A percentile compares a stretch with the other conserved stretches of the same genome.
Evolutionary conservation across 1,139 yeast species (phyloP).

Genomic region (Meyerozyma smithsonii): DNA sequence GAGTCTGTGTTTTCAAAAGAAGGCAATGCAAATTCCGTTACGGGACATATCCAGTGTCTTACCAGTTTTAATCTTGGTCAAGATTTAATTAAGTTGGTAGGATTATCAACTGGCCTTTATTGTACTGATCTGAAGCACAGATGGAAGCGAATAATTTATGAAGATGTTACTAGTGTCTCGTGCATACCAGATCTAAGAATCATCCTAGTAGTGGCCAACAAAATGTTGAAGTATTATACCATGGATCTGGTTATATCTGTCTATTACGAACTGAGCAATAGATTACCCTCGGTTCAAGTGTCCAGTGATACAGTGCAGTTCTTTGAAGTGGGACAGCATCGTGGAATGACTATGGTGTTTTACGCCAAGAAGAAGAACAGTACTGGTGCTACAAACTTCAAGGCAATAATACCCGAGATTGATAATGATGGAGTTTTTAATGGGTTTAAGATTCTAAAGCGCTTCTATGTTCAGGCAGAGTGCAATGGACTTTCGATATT

Average conservation of each 20-base stretch:
- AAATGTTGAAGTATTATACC: conserved; percentile 56
- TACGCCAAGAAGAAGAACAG: conserved; percentile 47
- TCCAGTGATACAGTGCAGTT: conserved; percentile 34
- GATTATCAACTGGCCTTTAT: conserved; percentile 37
- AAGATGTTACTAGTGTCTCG: conserved; percentile 58
- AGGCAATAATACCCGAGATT: conserved; percentile 46
- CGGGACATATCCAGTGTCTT: neutral
- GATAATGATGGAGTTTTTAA: conserved; percentile 49
- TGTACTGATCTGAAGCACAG: conserved; percentile 45
- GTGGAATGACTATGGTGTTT: conserved; percentile 54
- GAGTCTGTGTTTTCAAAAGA: conserved; percentile 3
- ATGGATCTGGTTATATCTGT: conserved; percentile 42
- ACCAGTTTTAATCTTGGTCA: neutral
- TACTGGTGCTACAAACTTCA: conserved; percentile 45
- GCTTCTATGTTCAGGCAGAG: conserved; percentile 48
- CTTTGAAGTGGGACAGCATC: conserved; percentile 59
- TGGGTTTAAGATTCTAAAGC: conserved; percentile 44
- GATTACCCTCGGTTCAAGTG: conserved; percentile 28
- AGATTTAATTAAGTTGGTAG: conserved; percentile 25
- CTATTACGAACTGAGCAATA: conserved; percentile 30
- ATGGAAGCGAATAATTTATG: conserved; percentile 61
- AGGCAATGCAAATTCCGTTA: neutral
- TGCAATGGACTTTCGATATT: conserved; percentile 55
- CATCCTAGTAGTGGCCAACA: conserved; percentile 56
- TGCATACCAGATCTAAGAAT: conserved; percentile 56